These are phyloP conservation scores for Glycine soja DNA, from an alignment of 306 rosid species.

Conservation along the genomic window DNA sequence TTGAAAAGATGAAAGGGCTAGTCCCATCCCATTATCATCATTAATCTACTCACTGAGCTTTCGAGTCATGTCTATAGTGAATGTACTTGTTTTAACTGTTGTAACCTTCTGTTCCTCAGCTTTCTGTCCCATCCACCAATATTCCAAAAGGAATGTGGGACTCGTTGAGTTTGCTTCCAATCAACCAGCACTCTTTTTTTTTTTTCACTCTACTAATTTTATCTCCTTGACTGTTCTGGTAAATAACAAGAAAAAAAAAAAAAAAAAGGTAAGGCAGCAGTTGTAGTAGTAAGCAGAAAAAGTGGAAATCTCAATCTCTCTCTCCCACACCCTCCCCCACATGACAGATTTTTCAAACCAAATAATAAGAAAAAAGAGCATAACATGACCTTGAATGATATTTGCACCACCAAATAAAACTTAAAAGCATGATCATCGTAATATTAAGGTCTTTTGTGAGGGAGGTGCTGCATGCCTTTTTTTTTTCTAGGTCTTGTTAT, in stretches of 20 bases:
- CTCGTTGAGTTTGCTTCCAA: conserved; percentile 66
- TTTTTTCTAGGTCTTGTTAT: conserved; percentile 51
- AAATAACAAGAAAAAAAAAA: conserved; percentile 56
- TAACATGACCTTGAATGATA: conserved; percentile 48
- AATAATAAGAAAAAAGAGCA: conserved; percentile 19
- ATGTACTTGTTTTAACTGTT: conserved; percentile 77
- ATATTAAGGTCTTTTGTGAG: conserved; percentile 32
- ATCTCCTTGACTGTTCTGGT: conserved; percentile 54
- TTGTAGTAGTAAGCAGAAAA: conserved; percentile 26
- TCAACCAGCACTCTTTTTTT: conserved; percentile 59
- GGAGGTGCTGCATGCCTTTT: conserved; percentile 34
- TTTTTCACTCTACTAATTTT: conserved; percentile 41
- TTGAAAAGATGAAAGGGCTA: conserved; percentile 65
- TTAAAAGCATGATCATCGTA: not conserved
- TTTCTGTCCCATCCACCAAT: conserved; percentile 97
- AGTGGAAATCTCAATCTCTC: conserved; percentile 3
- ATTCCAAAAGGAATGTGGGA: conserved; percentile 86
- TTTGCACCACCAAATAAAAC: conserved; percentile 41
- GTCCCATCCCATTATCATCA: conserved; percentile 66
- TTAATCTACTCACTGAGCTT: conserved; percentile 70
- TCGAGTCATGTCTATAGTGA: conserved; percentile 68
- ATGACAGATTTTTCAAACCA: conserved; percentile 38
- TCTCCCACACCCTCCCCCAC: conserved; percentile 37
- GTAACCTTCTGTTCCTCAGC: conserved; percentile 93
- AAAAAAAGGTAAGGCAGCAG: not conserved